phyloP scores from a whole-genome alignment of 2,329 filamentous ascomycete genomes.

The Blastomyces parvus region DNA sequence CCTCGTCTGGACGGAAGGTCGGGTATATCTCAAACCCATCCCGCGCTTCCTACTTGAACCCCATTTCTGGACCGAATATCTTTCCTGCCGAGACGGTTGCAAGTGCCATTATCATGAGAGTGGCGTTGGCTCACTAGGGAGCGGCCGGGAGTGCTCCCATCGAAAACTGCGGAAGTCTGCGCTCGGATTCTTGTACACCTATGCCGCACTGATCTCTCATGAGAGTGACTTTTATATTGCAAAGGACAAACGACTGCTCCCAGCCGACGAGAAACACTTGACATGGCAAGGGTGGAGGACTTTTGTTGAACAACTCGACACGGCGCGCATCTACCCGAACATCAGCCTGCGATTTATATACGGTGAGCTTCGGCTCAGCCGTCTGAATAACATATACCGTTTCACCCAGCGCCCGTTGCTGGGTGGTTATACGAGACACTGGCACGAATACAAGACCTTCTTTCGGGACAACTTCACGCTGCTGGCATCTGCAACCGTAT shows the following conservation, averaged over 20 bases:
- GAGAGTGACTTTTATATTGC: slow-evolving; percentile 1
- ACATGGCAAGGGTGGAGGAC: slow-evolving; percentile 4
- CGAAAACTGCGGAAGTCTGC: background rate
- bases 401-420: background rate
- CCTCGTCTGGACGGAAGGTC: background rate
- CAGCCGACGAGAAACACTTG: background rate
- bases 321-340: slow-evolving; percentile 1
- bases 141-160: background rate
- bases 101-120: background rate
- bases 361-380: slow-evolving; percentile 3
- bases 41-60: background rate
- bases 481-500: slow-evolving; percentile 1
- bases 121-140: background rate
- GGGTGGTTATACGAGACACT: background rate
- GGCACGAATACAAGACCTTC: background rate
- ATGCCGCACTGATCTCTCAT: background rate
- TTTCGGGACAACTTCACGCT: background rate
- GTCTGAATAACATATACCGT: background rate
- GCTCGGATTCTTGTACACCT: background rate
- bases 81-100: background rate
- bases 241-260: slow-evolving; percentile 1
- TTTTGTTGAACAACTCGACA: slow-evolving; percentile 4
- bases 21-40: slow-evolving; percentile 3
- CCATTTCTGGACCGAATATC: slow-evolving; percentile 1
- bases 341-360: background rate